Evolutionary conservation across 192 early-diverging fungal genomes (phyloP).

Genomic region (Coemansia sp.): DNA sequence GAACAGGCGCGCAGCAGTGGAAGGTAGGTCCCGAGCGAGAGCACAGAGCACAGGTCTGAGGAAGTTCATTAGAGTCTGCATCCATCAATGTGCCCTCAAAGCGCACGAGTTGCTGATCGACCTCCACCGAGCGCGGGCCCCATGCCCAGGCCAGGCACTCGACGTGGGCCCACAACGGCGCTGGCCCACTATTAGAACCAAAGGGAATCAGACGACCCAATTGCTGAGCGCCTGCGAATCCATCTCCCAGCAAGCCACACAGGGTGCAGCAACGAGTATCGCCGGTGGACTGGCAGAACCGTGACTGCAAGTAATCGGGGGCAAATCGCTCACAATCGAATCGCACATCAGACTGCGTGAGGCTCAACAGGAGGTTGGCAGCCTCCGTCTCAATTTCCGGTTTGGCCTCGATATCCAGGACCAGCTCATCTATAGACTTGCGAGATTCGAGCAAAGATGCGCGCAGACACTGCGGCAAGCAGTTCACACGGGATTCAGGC

Average conservation of each 20-base stretch:
- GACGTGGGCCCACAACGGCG: conserved; percentile 35
- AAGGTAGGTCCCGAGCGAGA: conserved; percentile 29
- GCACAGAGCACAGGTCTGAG: conserved; percentile 28
- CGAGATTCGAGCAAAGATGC: background rate
- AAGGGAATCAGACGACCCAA: conserved; percentile 39
- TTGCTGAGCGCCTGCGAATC: background rate
- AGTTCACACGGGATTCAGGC: background rate
- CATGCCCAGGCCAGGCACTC: conserved; percentile 53
- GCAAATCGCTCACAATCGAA: conserved; percentile 37
- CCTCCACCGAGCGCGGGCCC: conserved; percentile 33
- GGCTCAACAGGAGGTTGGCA: conserved; percentile 42
- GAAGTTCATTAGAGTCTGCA: background rate
- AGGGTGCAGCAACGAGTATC: conserved; percentile 33
- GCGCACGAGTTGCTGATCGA: conserved; percentile 6
- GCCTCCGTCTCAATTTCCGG: conserved; percentile 22
- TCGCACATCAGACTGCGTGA: conserved; percentile 46
- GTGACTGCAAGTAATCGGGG: conserved; percentile 23
- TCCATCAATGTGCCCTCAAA: conserved; percentile 34
- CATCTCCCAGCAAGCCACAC: conserved; percentile 41
- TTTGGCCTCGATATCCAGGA: conserved; percentile 2
- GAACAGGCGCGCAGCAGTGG: conserved; percentile 49
- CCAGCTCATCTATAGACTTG: background rate
- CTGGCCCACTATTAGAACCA: background rate
- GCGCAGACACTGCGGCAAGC: conserved; percentile 5
- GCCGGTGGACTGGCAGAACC: conserved; percentile 10